These are phyloP conservation scores for Colletotrichum salicis DNA, from an alignment of 2,329 filamentous ascomycete species.

Conservation along the genomic window DNA sequence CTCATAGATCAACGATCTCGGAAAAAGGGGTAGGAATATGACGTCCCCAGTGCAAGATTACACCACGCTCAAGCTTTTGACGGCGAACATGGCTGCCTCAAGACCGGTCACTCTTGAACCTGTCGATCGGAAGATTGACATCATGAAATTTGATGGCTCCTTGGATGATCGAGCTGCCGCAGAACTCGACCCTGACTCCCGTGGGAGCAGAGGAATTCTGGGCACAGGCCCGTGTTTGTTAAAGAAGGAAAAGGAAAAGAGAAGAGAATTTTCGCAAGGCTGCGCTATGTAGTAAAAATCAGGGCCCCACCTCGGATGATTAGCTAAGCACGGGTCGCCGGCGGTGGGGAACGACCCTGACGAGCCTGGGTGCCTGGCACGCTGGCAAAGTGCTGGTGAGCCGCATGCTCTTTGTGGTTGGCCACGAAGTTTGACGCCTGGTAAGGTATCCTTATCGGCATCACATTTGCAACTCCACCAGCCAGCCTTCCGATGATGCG, in stretches of 20 bases:
- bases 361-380: not conserved
- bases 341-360: conserved; percentile 4
- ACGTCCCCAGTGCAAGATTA: conserved; percentile 68
- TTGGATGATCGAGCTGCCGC: conserved; percentile 84
- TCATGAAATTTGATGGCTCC: conserved; percentile 81
- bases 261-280: conserved; percentile 37
- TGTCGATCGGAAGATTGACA: conserved; percentile 95
- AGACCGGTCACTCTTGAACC: conserved; percentile 82
- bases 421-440: conserved; percentile 27
- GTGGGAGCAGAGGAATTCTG: conserved; percentile 75
- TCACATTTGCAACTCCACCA: not conserved
- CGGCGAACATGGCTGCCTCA: conserved; percentile 74
- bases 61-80: conserved; percentile 74
- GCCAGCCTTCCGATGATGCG: conserved; percentile 5
- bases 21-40: conserved; percentile 91
- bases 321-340: conserved; percentile 24
- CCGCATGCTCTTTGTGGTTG: conserved; percentile 29
- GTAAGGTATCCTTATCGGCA: not conserved
- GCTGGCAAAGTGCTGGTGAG: conserved; percentile 10
- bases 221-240: conserved; percentile 83
- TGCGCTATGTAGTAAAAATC: conserved; percentile 32
- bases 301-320: conserved; percentile 18
- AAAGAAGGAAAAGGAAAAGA: conserved; percentile 49
- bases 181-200: conserved; percentile 79
- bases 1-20: conserved; percentile 90